Conservation (phyloP, 163 green algal species). For the Coccomyxa subellipsoidea region DNA sequence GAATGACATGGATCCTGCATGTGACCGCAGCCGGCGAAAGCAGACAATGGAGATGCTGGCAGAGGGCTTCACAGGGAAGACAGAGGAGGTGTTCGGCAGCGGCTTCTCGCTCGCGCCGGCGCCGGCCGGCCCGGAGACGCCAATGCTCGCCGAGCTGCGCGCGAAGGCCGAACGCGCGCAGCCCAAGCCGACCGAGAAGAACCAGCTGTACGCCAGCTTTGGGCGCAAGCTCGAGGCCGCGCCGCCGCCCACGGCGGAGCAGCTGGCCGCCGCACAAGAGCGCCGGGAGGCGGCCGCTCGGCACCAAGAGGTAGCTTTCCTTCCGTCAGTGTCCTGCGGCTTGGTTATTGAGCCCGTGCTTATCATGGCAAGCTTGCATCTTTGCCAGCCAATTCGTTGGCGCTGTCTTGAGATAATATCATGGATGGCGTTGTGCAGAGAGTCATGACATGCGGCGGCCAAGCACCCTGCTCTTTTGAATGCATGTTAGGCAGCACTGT, state of each 20-base stretch:
- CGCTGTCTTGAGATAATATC: too few relatives aligned
- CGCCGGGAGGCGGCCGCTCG: background rate
- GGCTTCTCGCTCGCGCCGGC: background rate
- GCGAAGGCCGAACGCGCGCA: slow-evolving; percentile 24
- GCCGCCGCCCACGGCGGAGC: background rate
- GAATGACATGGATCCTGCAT: too few relatives aligned
- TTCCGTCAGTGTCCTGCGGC: too few relatives aligned
- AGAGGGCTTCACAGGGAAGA: slow-evolving; percentile 3
- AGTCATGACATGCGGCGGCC: too few relatives aligned
- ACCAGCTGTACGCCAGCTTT: slow-evolving; percentile 25
- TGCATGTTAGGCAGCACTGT: too few relatives aligned
- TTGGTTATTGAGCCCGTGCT: too few relatives aligned
- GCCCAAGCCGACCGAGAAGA: slow-evolving; percentile 21
- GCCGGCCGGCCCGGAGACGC: background rate
- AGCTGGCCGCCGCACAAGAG: background rate
- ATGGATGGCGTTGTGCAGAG: too few relatives aligned
- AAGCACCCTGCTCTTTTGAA: too few relatives aligned
- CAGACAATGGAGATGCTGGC: slow-evolving; percentile 19
- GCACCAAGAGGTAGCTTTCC: background rate
- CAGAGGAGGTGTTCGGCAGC: slow-evolving; percentile 14
- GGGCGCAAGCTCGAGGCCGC: background rate
- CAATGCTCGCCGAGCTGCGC: background rate
- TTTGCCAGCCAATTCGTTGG: too few relatives aligned
- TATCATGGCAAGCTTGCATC: too few relatives aligned
- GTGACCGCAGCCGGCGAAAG: slow-evolving; percentile 16